Evolutionary conservation across 176 grass and related monocot species (phyloP).

Genomic region (Rhipidocladum racemiflorum): DNA sequence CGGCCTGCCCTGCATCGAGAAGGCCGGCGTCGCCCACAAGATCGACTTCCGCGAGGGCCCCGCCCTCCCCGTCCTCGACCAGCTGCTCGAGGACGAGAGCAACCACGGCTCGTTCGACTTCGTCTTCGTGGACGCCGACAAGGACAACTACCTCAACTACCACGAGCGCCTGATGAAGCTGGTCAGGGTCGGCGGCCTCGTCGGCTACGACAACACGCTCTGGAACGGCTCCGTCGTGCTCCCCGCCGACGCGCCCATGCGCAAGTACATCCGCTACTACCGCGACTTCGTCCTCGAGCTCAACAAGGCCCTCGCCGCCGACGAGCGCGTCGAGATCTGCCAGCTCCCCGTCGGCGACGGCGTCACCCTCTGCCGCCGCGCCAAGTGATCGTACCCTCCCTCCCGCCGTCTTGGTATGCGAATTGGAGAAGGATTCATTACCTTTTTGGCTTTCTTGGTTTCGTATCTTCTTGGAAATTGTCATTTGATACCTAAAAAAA

Average conservation of each 20-base stretch:
- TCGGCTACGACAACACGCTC: conserved; percentile 97
- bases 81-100: conserved; percentile 55
- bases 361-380: conserved; percentile 80
- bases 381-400: conserved; percentile 30
- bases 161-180: conserved; percentile 83
- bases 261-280: conserved; percentile 82
- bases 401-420: background rate
- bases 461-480: background rate
- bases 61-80: conserved; percentile 72
- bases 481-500: conserved; percentile 13
- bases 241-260: conserved; percentile 79
- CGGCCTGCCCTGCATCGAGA: conserved; percentile 71
- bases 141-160: conserved; percentile 99
- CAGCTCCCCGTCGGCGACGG: conserved; percentile 92
- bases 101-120: conserved; percentile 79
- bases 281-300: conserved; percentile 82
- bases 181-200: conserved; percentile 72
- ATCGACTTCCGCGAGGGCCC: conserved; percentile 94
- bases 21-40: conserved; percentile 93
- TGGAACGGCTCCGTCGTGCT: conserved; percentile 91
- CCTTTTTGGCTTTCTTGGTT: background rate
- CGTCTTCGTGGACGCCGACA: conserved; percentile 95
- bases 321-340: conserved; percentile 85
- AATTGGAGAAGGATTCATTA: conserved; percentile 14
- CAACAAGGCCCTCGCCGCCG: conserved; percentile 92